A percentile compares a stretch with the other conserved stretches of the same genome.
These are phyloP conservation scores for Triticum aestivum DNA, from an alignment of 176 grass and related monocot species.

Conservation along the genomic window DNA sequence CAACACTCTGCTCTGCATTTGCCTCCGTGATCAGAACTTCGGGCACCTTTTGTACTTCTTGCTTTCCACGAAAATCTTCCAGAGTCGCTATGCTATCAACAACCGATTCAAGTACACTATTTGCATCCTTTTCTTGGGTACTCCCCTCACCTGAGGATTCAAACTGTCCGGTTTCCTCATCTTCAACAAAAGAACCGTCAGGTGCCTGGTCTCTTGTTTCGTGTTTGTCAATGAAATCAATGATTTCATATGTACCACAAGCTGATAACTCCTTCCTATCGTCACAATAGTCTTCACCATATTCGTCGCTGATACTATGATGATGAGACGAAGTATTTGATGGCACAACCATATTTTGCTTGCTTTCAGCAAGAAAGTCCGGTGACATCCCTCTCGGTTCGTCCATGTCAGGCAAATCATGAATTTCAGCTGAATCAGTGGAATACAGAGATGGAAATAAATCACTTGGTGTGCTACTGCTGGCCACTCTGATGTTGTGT, in stretches of 20 bases:
- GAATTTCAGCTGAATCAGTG: not conserved
- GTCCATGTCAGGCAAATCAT: not conserved
- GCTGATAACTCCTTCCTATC: not conserved
- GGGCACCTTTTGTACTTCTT: not conserved
- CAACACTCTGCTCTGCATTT: not conserved
- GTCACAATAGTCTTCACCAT: not conserved
- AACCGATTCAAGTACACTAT: not conserved
- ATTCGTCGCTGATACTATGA: not conserved
- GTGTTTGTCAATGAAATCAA: conserved; percentile 26
- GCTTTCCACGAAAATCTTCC: not conserved
- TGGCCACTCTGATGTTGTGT: not conserved
- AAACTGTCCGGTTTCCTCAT: not conserved
- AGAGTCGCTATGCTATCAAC: not conserved
- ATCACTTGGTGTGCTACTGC: not conserved
- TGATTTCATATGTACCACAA: not conserved
- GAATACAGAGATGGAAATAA: not conserved
- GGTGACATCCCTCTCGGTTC: not conserved
- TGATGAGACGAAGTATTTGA: not conserved
- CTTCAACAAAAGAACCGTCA: not conserved
- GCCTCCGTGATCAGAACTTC: not conserved
- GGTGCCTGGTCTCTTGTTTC: not conserved
- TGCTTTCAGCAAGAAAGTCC: not conserved
- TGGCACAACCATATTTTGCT: not conserved
- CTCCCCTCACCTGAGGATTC: not conserved
- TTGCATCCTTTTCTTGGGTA: not conserved